Evolutionary conservation across 345 rosid species (phyloP).

Genomic region (Syzygium grande): DNA sequence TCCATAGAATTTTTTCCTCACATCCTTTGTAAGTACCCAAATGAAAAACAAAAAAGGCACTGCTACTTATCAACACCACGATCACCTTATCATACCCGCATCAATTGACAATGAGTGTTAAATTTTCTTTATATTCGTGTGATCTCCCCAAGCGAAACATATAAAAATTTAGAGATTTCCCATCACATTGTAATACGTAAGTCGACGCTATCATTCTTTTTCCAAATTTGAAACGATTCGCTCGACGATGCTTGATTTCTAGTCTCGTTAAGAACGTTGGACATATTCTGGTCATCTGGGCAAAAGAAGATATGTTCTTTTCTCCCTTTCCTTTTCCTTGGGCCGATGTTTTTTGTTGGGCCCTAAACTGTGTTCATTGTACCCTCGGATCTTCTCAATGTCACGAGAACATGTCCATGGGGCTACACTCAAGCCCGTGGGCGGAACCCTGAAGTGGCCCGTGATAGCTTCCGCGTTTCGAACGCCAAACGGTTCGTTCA

Average conservation of each 20-base stretch:
- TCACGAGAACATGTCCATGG: not conserved
- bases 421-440: not conserved
- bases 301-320: not conserved
- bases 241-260: too few species aligned
- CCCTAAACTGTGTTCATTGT: not conserved
- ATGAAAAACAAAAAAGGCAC: not conserved
- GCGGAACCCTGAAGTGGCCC: not conserved
- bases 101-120: too few species aligned
- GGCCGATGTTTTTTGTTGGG: not conserved
- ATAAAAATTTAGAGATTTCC: not conserved
- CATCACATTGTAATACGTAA: not conserved
- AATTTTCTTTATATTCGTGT: too few species aligned
- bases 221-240: too few species aligned
- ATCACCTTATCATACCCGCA: not conserved
- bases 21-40: rapidly evolving
- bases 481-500: not conserved
- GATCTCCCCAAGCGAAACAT: too few species aligned
- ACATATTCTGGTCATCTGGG: not conserved
- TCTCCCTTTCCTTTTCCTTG: not conserved
- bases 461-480: not conserved
- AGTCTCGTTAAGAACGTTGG: too few species aligned
- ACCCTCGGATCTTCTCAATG: not conserved
- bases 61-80: not conserved
- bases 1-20: not conserved
- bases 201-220: not conserved